Base-by-base conservation (phyloP, 2,329 filamentous ascomycete species). In the Xylaria digitata region DNA sequence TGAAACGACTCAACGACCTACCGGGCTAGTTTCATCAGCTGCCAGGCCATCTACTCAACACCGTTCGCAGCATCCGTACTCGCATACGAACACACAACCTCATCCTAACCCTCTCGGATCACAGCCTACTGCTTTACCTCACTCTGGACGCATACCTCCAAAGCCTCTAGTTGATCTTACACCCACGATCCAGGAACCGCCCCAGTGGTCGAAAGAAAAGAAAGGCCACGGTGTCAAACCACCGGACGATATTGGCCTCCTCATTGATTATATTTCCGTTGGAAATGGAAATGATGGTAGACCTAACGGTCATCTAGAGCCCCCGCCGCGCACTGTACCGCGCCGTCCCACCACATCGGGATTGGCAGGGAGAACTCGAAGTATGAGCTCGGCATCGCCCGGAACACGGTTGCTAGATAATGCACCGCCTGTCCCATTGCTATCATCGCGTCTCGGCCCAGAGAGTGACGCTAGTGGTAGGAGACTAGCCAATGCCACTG, bases 191-290 rank as follows among this genome's bases (percentile, higher is more conserved):
- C 72, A 74, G n/a, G 75, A 75, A 52, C 67, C 75, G 11, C 74
- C 76, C 2, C 77, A 77, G 43, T 77, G 76, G 76, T 67, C 70
- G 19, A 73, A 72, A 32, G 70, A 74, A 9, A 71, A 71, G 53
- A 69, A 55, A 23, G 77, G 77, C 7, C 77, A 74, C 23, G 77
- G 77, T 23, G 75, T 78, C 13, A 73, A 74, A 34, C 75, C 73
- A 3, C 75, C 77, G 1, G 75, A 76, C 23, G 76, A 76, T n/a
- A 68, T 72, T 48, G 65, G 56, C 23, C 77, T 76, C 37, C 71
- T 78, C 6, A 62, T 78, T 17, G 73, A 78, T 59, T 65, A 77
- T 15, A 78, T 78, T 54, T 72, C 68, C 8, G 65, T 67, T 21
- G 67, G 71, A 6, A 68, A 67, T 40, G 63, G 60, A 26, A 57